Base-by-base conservation (phyloP, 768 basidiomycete species). In the Tricholoma flavovirens region DNA sequence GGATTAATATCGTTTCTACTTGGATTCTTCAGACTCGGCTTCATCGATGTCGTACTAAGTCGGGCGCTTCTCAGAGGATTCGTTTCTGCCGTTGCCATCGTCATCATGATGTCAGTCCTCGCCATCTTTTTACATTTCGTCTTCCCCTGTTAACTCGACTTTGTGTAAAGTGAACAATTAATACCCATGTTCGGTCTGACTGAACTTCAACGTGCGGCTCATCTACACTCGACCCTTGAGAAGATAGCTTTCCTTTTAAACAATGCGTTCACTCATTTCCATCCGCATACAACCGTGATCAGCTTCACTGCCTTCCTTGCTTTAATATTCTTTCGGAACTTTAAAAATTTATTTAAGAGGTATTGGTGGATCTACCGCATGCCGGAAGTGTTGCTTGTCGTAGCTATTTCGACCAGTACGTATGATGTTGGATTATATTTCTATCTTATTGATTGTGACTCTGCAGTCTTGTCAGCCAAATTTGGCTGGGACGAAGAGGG, bases 31-130 rank as follows among this genome's bases (percentile, higher is more conserved):
- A 80, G 93, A 22, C 76, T 98, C 9, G 93, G 94, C 2, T 96
- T 96, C 71, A 83, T 96, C 53, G 95, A 98, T 67, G 94, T 96
- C 11, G 89, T 96, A 5, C 79, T 98, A 26, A 93, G 90, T 63
- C 85, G 93, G 52, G 91, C 93, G 3, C 77, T 96, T 12, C 77
- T 96, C 54, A 81, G 90, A 26, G 94, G 94, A 2, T 95, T 96
- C 66, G 82, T 96, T 45, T 84, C 86, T 1, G 92, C 93, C 14
- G 80, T 94, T 24, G 90, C 88, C 1, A 79, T 88, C 6, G 86
- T 98, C 42, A 95, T 98, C 63, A 77, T 87, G 67, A 84, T 93
- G 89, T 90, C 60, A 49, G 86, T 74, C 3, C 22, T 33, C 32
- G 12, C 22, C 21, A n/a, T 5, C 22, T 1, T n/a, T 30, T 17